Evolutionary conservation across 768 basidiomycete genomes (phyloP).

Genomic region (Amanita exitialis): DNA sequence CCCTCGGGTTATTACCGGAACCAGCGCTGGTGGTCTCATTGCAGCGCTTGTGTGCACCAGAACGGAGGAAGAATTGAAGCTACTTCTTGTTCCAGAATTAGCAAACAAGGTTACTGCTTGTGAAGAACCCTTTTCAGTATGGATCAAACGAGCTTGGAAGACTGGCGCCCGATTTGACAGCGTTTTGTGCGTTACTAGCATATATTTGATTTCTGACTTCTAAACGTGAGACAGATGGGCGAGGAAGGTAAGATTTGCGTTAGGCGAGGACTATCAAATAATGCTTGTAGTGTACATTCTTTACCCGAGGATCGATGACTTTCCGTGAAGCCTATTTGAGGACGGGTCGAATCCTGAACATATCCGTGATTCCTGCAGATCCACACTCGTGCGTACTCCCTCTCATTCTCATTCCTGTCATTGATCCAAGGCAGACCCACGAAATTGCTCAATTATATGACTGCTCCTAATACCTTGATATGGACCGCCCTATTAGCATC

Average conservation of each 20-base stretch:
- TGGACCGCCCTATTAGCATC: slow-evolving; percentile 80
- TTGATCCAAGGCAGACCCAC: slow-evolving; percentile 55
- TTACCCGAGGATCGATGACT: slow-evolving; percentile 88
- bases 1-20: slow-evolving; percentile 90
- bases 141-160: slow-evolving; percentile 63
- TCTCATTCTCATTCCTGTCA: not conserved
- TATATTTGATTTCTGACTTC: slow-evolving; percentile 5
- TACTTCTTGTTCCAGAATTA: slow-evolving; percentile 70
- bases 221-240: slow-evolving; percentile 55
- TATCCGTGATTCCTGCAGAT: slow-evolving; percentile 87
- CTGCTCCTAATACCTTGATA: slow-evolving; percentile 86
- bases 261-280: not conserved
- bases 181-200: slow-evolving; percentile 24
- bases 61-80: slow-evolving; percentile 78
- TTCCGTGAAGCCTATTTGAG: slow-evolving; percentile 91
- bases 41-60: slow-evolving; percentile 72
- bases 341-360: slow-evolving; percentile 89
- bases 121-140: slow-evolving; percentile 63
- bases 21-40: slow-evolving; percentile 85
- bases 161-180: slow-evolving; percentile 97
- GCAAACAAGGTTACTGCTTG: slow-evolving; percentile 78
- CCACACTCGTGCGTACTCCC: slow-evolving; percentile 58
- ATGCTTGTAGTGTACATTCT: slow-evolving; percentile 60
- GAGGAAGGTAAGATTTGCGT: slow-evolving; percentile 48
- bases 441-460: slow-evolving; percentile 90